Base-by-base conservation (phyloP, 371 early-diverging fungal species). In the Nosema granulosis region DNA sequence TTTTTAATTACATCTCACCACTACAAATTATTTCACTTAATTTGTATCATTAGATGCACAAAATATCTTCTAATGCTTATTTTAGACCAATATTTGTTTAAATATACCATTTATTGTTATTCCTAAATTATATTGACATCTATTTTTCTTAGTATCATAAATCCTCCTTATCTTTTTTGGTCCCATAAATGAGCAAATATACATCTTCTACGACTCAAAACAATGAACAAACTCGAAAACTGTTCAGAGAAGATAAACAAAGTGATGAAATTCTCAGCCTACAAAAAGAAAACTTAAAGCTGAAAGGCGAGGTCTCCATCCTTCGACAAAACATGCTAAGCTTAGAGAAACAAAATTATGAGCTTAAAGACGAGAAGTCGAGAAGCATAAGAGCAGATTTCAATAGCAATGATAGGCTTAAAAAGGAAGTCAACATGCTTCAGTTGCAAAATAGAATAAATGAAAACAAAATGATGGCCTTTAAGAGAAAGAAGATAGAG, bases 261-360 rank as follows among this genome's bases (percentile, higher is more conserved):
- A 3, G 26, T 11, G 49, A 68, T 31, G 70, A 70, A 35, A 31
- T 70, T n/a, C 20, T 54, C 0, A 11, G 16, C 4, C 34, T 78
- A 31, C 68, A 69, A 51, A 49, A 50, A 34, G 70, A 73, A 56
- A 78, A 78, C 43, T 62, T 66, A 50, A 78, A 62, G 49, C 63
- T 78, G 16, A 29, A 37, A 31, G 78, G 78, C 22, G 74, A 78
- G 63, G 54, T 78, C 61, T 34, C 56, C 26, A 67, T 78, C 43
- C 26, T 78, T 16, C 43, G 78, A 50, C 61, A 59, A 56, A 78
- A 78, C 66, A 74, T 78, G 63, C 22, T 69, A 51, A 22, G 28
- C 20, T 16, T 78, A 24, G 78, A 78, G 43, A 73, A 63, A 62
- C 43, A 73, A 62, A 78, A 78, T 57, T 78, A 73, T 35, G 13